Evolutionary conservation across 139 green algal genomes (phyloP).

Genomic region (Ettlia oleoabundans): DNA sequence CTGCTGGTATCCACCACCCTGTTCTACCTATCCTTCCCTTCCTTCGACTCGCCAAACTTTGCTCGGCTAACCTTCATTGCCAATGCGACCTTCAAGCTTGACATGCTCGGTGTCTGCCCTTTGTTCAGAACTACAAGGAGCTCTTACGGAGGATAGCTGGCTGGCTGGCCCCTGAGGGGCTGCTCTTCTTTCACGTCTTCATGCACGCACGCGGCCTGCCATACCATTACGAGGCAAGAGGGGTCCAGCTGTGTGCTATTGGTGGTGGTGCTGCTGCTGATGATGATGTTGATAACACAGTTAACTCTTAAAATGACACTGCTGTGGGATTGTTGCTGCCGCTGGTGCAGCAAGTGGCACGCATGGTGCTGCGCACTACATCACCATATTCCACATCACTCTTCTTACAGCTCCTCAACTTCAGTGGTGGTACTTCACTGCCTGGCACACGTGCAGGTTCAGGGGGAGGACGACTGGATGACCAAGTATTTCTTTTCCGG

Average conservation of each 20-base stretch:
- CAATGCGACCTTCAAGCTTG: too few species aligned
- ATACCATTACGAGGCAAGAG: constrained; percentile 87
- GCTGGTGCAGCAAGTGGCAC: too few species aligned
- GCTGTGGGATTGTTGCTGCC: too few species aligned
- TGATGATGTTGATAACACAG: too few species aligned
- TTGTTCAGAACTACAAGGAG: constrained; percentile 74
- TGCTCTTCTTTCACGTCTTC: constrained; percentile 96
- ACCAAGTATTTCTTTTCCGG: constrained; percentile 93
- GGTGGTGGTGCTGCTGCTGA: too few species aligned
- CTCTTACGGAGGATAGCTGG: constrained; percentile 70
- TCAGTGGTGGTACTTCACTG: too few species aligned
- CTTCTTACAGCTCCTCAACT: too few species aligned
- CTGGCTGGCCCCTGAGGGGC: constrained; percentile 84
- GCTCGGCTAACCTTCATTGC: too few species aligned
- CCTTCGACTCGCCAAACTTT: too few species aligned
- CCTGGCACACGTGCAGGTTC: constrained; percentile 52
- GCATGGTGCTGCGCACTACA: too few species aligned
- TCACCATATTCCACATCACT: too few species aligned
- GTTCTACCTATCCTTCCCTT: background rate
- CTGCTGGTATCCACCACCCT: background rate
- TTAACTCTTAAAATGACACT: too few species aligned
- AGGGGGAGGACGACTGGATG: constrained; percentile 94
- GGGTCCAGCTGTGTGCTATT: background rate
- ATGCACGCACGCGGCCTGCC: constrained; percentile 73
- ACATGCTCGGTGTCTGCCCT: background rate